Conservation (phyloP, 768 basidiomycete genomes). For the Boletus subparvulus region DNA sequence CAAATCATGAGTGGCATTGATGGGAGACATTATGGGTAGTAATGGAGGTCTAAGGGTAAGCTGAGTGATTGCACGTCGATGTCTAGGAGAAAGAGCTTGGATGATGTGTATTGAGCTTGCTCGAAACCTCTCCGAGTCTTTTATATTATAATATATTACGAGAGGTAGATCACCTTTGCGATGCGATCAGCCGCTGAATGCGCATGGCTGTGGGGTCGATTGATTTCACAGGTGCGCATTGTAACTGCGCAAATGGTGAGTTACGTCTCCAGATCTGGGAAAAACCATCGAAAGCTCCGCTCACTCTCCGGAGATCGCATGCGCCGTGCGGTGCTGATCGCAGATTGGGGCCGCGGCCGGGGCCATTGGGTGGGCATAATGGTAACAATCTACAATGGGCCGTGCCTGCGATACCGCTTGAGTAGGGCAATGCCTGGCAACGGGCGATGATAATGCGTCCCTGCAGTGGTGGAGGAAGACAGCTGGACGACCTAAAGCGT, state of each 20-base stretch:
- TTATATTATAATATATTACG: constrained; percentile 17
- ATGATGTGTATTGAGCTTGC: constrained; percentile 3
- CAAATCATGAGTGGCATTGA: constrained; percentile 6
- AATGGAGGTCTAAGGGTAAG: neutral
- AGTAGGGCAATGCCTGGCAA: constrained; percentile 1
- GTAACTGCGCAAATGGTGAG: neutral
- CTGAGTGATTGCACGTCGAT: neutral
- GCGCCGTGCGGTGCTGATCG: constrained; percentile 3
- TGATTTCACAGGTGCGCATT: neutral
- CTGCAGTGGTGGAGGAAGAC: neutral
- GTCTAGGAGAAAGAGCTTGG: constrained; percentile 1
- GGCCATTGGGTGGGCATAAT: neutral
- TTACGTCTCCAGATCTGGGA: constrained; percentile 1
- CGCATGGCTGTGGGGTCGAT: neutral
- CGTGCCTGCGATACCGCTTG: constrained; percentile 2
- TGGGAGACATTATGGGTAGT: constrained; percentile 13
- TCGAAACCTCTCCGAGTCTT: constrained; percentile 5
- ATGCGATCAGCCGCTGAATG: neutral
- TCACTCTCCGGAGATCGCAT: constrained; percentile 1
- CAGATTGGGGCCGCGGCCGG: neutral
- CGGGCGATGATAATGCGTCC: neutral
- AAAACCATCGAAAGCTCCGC: neutral
- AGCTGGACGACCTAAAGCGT: neutral
- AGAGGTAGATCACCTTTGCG: neutral
- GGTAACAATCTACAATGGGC: neutral